Evolutionary conservation across 495 filamentous ascomycete species (phyloP), one percentile per base, ranked within the genome.

Genomic region (Evernia prunastri): DNA sequence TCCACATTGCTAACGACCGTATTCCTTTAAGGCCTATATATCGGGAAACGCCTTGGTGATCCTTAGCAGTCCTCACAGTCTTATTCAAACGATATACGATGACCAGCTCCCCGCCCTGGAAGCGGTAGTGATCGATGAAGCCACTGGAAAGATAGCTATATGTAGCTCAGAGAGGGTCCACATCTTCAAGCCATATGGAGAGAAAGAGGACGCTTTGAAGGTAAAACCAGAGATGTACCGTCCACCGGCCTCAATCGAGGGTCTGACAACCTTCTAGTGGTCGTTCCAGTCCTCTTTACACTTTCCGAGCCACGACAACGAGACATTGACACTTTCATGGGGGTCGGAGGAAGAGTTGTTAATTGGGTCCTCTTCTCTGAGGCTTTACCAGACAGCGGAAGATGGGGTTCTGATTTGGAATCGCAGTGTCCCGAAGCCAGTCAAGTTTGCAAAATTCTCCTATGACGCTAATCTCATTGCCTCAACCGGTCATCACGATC

Each of bases 61-160:
- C 71, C 87, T 97, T 71, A 81, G 82, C 75, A 84, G 84, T 59
- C 84, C 90, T 65, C 80, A 89, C 70, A 80, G 83, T 61, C 82
- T 96, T 68, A 78, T 96, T 39, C 93, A 97, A 76, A 97, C 93
- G 0, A 89, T 92, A 64, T 96, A 96, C 77, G 84, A 92, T 71
- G 87, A 94, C 67, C 87, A 92, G 72, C 81, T 84, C 43, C 78
- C 83, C 10, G 77, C 77, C 8, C 82, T 97, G 43, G 82, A 91
- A 54, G 86, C 89, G 15, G 82, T 96, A 33, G 80, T 84, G 23
- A 83, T 97, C 63, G 87, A 95, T 68, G 89, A 96, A 68, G 76
- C 78, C 18, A 86, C 91, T 37, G 94, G 92, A 11, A 96, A 91
- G 79, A 89, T 98, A 73, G 91, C 91, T 39, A 82, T 84, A 57